Evolutionary conservation across 495 filamentous ascomycete species (phyloP), one percentile per base, ranked within the genome.

Genomic region (Aspergillus kassunensis): DNA sequence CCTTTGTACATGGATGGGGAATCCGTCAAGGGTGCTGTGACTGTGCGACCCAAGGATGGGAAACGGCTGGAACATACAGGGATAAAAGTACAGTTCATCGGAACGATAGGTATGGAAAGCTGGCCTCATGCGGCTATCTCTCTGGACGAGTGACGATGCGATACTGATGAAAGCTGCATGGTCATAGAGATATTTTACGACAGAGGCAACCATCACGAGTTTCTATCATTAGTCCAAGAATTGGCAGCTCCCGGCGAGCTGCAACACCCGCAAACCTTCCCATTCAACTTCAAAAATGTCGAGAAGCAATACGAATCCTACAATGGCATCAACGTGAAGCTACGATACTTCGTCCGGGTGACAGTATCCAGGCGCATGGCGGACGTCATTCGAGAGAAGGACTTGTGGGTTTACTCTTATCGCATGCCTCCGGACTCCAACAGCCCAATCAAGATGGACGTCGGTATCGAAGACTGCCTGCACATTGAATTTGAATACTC

Each of bases 281-380:
- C 95, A 51, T 99, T 99, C 82, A 96, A 97, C 74, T 99, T 99
- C 82, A 99, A 97, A 72, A 97, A 97, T 69, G 89, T 99, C 59
- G 93, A 99, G 80, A 99, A 99, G 76, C 91, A 95, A 68, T 99
- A 99, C 77, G 93, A 99, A 71, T 96, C 91, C 53, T 99, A 99
- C 79, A 95, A 96, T 72, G 93, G 93, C 62, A 99, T 99, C 80
- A 99, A 99, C 66, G 95, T 97, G 53, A 91, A 92, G 72, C 82
- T 99, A 62, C 90, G 95, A 48, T 99, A 99, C 79, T 99, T 97
- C 70, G 84, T 99, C 52, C 89, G 91, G 45, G 95, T 96, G 55
- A 97, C 95, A 8, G 95, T 97, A 31, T 93, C 91, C 18, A 82
- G 93, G 55, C 84, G 93, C 60, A 97, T 99, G 91, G 87, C 89